Evolutionary conservation across 2,329 filamentous ascomycete genomes (phyloP).

Genomic region (Penicillium sp.): DNA sequence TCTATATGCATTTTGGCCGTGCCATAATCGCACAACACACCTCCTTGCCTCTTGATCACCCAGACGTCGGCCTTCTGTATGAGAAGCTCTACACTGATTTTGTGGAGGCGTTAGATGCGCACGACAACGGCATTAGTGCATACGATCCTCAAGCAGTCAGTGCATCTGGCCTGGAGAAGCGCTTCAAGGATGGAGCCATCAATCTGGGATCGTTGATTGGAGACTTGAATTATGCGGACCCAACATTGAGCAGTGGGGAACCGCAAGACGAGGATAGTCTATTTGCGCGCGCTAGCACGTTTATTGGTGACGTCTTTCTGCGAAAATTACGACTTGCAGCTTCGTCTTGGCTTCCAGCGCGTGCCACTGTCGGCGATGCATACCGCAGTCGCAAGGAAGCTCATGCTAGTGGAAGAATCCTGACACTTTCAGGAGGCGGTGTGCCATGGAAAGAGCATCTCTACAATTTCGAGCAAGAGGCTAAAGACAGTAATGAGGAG

Average conservation of each 20-base stretch:
- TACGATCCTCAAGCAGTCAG: constrained; percentile 70
- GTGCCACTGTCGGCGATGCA: constrained; percentile 70
- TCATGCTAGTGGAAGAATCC: constrained; percentile 71
- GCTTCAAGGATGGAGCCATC: constrained; percentile 79
- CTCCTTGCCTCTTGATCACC: constrained; percentile 55
- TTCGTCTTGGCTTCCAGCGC: constrained; percentile 80
- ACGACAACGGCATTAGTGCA: constrained; percentile 88
- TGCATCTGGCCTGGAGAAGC: constrained; percentile 71
- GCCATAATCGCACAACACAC: constrained; percentile 71
- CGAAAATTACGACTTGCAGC: constrained; percentile 73
- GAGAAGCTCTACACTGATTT: constrained; percentile 89
- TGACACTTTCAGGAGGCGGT: constrained; percentile 73
- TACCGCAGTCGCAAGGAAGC: constrained; percentile 59
- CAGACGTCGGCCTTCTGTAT: constrained; percentile 72
- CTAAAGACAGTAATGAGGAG: constrained; percentile 33
- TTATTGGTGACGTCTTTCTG: constrained; percentile 87
- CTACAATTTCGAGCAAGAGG: constrained; percentile 73
- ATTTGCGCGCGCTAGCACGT: constrained; percentile 71
- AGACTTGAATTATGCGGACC: constrained; percentile 67
- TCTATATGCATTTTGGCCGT: constrained; percentile 93
- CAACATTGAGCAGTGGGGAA: constrained; percentile 42
- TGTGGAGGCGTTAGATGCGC: constrained; percentile 91
- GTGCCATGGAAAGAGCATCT: constrained; percentile 96
- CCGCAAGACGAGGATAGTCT: constrained; percentile 77
- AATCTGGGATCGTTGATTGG: constrained; percentile 78